Conservation (phyloP, 371 early-diverging fungal species). For the Mucor piriformis region DNA sequence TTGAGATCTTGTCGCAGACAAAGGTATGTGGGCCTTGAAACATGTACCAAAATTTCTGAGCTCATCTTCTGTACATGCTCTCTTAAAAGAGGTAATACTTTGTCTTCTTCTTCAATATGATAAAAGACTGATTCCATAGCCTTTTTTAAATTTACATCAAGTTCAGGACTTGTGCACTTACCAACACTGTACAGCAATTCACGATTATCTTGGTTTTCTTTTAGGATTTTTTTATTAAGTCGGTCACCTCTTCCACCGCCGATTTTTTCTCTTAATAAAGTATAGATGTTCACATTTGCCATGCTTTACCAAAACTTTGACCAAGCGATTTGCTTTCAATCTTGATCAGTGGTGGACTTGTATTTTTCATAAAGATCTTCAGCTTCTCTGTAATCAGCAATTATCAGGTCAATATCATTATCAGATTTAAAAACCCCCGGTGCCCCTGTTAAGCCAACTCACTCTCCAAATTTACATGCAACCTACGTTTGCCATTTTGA, state of each 20-base stretch:
- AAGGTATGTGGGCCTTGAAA: conserved; percentile 15
- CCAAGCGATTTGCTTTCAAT: conserved; percentile 4
- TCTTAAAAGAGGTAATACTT: conserved; percentile 15
- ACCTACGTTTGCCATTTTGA: conserved; percentile 7
- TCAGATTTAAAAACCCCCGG: conserved; percentile 6
- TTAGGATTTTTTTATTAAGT: too few species aligned
- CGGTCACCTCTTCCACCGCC: too few species aligned
- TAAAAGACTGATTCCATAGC: conserved; percentile 10
- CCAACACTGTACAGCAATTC: background rate
- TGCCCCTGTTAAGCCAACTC: conserved; percentile 14
- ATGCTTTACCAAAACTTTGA: conserved; percentile 15
- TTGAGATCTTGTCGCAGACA: conserved; percentile 19
- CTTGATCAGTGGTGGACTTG: background rate
- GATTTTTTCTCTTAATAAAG: conserved; percentile 11
- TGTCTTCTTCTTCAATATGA: conserved; percentile 11
- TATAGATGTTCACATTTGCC: conserved; percentile 18
- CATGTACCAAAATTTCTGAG: conserved; percentile 9
- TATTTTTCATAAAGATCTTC: conserved; percentile 6
- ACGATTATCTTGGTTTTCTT: too few species aligned
- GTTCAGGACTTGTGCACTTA: background rate
- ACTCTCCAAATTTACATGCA: conserved; percentile 18
- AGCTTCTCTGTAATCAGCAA: conserved; percentile 11
- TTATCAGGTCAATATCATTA: conserved; percentile 13
- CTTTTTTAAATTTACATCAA: conserved; percentile 5
- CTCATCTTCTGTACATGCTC: conserved; percentile 12